Evolutionary conservation across 2,329 filamentous ascomycete genomes (phyloP).

Genomic region (Ceratocystis alfenasii): DNA sequence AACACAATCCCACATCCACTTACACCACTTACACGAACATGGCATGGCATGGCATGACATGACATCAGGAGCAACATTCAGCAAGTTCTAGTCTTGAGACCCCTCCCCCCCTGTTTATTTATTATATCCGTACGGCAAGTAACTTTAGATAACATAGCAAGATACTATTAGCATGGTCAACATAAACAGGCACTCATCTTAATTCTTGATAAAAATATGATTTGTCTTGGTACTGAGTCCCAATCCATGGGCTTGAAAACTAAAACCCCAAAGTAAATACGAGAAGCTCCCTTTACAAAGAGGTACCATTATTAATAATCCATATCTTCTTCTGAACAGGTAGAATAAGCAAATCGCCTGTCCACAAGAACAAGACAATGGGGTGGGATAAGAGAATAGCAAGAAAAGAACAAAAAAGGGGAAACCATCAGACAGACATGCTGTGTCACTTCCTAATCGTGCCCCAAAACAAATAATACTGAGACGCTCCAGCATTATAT

Average conservation of each 20-base stretch:
- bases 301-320: slow-evolving; percentile 4
- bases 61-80: background rate
- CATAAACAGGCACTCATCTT: background rate
- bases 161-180: background rate
- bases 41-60: background rate
- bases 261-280: background rate
- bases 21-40: background rate
- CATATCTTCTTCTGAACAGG: background rate
- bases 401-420: background rate
- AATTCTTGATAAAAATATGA: background rate
- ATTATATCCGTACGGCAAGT: too few species aligned
- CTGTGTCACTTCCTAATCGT: background rate
- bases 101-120: too few species aligned
- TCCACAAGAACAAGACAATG: background rate
- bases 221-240: slow-evolving; percentile 20
- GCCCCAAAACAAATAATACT: background rate
- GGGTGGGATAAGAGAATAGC: background rate
- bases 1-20: background rate
- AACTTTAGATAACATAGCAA: too few species aligned
- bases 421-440: background rate
- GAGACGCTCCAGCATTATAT: background rate
- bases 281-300: background rate
- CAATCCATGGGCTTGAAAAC: slow-evolving; percentile 5
- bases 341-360: too few species aligned
- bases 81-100: too few species aligned